Base-by-base conservation (phyloP, 768 basidiomycete species). In the Calocybe cyanea region DNA sequence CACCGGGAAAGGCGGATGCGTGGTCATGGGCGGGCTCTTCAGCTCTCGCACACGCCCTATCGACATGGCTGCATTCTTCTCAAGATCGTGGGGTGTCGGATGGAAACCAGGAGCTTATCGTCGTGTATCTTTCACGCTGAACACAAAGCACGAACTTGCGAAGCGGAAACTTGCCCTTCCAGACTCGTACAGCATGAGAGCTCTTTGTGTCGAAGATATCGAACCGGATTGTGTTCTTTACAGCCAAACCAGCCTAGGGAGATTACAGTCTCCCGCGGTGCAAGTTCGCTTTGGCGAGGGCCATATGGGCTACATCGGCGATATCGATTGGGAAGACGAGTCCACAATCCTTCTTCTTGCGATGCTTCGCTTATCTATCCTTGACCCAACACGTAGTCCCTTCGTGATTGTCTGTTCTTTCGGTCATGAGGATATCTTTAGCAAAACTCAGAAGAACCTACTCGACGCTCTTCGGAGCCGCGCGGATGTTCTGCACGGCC, bases 181-280 rank as follows among this genome's bases (percentile, higher is more conserved):
- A 2, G 17, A 37, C 4, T 58, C 63, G 0, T 70, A 67, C 53
- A 72, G 70, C 53, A 73, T 73, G 71, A 74, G 73, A 53, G 63
- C 69, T 0, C 51, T 70, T 4, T 64, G 69, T 44, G 43, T 72
- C 45, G 57, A 55, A 43, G 56, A 60, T 34, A 61, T 68, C 32
- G 40, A 50, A 7, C 48, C 60, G 10, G 61, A 63, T 28, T 53
- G 57, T 18, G 62, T 62, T 13, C 45, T 75, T 0, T 74, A 76
- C 47, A 36, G 28, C 14, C 50, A 63, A 10, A 62, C 54, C 2
- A 39, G 52, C 1, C 51, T 50, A 17, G 65, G 62, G 8, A 48
- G 48, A 23, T 40, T 57, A 2, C 52, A 65, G 35, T 63, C 63
- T 21, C n/a, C 51, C 24, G 66, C 62, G 20, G 59, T 62, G 10